Conservation (phyloP, 2,329 filamentous ascomycete genomes). For the Xylariales sp. region DNA sequence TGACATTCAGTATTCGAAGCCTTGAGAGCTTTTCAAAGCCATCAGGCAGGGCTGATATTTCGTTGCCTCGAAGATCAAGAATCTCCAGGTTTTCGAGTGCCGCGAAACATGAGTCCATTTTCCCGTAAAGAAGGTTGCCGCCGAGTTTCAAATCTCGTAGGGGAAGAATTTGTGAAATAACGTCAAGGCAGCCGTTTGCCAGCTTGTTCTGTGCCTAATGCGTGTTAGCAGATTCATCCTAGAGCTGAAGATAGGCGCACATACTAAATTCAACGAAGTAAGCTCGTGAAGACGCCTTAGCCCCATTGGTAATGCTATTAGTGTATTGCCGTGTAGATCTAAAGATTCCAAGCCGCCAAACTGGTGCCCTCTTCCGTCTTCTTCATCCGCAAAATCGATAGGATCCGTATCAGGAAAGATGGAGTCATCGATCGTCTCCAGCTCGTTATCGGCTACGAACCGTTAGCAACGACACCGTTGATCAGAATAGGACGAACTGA, state of each 20-base stretch:
- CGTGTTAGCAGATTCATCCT: conserved; percentile 18
- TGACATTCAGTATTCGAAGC: conserved; percentile 73
- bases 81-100: conserved; percentile 67
- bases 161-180: conserved; percentile 66
- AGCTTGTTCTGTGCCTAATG: conserved; percentile 74
- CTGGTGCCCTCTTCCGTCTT: conserved; percentile 65
- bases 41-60: conserved; percentile 65
- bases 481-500: too few species aligned
- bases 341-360: conserved; percentile 78
- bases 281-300: conserved; percentile 68
- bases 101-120: conserved; percentile 59
- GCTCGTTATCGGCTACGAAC: conserved; percentile 87
- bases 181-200: conserved; percentile 63
- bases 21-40: conserved; percentile 61
- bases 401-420: conserved; percentile 72
- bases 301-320: conserved; percentile 69
- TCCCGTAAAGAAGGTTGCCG: conserved; percentile 68
- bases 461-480: too few species aligned
- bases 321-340: conserved; percentile 80
- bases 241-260: conserved; percentile 20
- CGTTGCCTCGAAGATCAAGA: conserved; percentile 78
- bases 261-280: conserved; percentile 75
- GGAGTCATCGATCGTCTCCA: conserved; percentile 66
- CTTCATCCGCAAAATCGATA: conserved; percentile 54
- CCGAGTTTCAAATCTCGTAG: conserved; percentile 78